A percentile compares a stretch with the other conserved stretches of the same genome.
Evolutionary conservation across 306 rosid genomes (phyloP).

Genomic region (Cucurbita pepo): DNA sequence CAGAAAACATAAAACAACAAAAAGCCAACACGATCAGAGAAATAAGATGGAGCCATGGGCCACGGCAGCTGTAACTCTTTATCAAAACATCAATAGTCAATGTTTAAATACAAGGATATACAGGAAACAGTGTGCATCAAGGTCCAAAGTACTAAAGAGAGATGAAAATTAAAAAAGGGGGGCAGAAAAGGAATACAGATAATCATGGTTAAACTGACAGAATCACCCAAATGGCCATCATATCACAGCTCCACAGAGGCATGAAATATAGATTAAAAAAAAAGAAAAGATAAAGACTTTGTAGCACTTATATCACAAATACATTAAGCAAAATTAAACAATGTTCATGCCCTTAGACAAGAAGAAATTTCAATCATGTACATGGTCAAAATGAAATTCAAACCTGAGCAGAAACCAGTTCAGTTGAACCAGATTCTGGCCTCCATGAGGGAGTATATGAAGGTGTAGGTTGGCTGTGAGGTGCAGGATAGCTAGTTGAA

Average conservation of each 20-base stretch:
- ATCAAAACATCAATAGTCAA: background rate
- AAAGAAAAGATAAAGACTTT: background rate
- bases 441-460: conserved; percentile 57
- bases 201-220: background rate
- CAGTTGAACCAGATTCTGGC: conserved; percentile 60
- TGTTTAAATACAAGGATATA: background rate
- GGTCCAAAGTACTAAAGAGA: background rate
- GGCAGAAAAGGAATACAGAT: background rate
- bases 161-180: too few relatives aligned
- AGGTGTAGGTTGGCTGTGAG: conserved; percentile 43
- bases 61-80: background rate
- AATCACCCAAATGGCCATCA: background rate
- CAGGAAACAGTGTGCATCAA: background rate
- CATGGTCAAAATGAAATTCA: conserved; percentile 22
- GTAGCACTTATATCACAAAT: background rate
- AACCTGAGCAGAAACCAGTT: conserved; percentile 71
- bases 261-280: background rate
- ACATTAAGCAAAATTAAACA: background rate
- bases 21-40: background rate
- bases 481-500: conserved; percentile 37
- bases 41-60: background rate
- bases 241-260: background rate
- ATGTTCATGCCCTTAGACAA: background rate
- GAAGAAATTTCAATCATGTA: background rate
- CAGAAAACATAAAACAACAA: background rate